Conservation (phyloP, 768 basidiomycete genomes). For the Myochromella boudieri region DNA sequence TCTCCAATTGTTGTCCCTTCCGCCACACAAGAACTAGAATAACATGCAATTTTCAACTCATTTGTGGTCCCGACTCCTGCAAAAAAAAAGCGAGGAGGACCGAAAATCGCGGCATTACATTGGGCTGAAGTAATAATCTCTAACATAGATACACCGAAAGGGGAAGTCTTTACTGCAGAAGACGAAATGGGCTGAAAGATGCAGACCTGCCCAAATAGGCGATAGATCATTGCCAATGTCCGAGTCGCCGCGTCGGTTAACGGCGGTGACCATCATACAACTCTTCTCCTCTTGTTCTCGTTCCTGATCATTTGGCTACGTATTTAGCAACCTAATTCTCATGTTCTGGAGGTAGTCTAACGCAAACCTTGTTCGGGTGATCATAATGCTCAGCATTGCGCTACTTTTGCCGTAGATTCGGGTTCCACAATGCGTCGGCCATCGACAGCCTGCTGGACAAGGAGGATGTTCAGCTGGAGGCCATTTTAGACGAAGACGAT, state of each 20-base stretch:
- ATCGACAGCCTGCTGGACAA: conserved; percentile 91
- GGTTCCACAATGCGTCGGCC: conserved; percentile 83
- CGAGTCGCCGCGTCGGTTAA: conserved; percentile 11
- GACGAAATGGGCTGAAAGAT: no score
- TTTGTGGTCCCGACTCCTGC: no score
- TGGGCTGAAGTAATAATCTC: no score
- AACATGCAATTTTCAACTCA: no score
- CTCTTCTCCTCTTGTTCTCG: conserved; percentile 9
- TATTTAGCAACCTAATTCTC: conserved; percentile 20
- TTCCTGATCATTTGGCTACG: conserved; percentile 15
- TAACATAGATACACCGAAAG: no score
- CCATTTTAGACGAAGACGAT: conserved; percentile 92
- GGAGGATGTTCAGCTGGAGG: conserved; percentile 86
- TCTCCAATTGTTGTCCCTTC: no score
- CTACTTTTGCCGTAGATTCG: conserved; percentile 64
- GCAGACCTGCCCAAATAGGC: conserved; percentile 9
- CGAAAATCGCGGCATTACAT: no score
- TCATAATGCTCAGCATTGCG: conserved; percentile 29
- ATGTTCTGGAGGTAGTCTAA: conserved; percentile 56
- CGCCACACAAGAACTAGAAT: no score
- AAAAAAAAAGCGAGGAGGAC: no score
- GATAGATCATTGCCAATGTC: conserved; percentile 5
- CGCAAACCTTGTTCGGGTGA: conserved; percentile 25
- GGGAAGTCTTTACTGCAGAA: no score
- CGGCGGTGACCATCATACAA: conserved; percentile 4